A percentile compares a stretch with the other conserved stretches of the same genome.
Evolutionary conservation across 352 stramenopile genomes (phyloP).

Genomic region (Plasmopara viticola): DNA sequence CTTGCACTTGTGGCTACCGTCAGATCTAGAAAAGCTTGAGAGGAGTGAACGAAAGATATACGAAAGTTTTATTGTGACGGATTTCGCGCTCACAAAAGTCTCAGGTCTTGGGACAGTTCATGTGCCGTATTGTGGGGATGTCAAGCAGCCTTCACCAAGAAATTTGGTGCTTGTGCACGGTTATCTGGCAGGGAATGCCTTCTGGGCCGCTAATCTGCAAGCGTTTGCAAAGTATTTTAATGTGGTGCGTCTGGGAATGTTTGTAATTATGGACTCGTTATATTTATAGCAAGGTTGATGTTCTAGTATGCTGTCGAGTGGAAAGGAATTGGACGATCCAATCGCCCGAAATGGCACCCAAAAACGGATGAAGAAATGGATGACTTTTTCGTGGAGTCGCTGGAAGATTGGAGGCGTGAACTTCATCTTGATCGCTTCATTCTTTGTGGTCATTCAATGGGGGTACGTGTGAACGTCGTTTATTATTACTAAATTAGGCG

Average conservation of each 20-base stretch:
- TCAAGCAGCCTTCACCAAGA: conserved; percentile 37
- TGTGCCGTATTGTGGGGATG: conserved; percentile 65
- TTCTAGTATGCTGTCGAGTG: conserved; percentile 74
- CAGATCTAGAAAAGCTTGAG: conserved; percentile 41
- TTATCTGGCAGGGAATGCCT: conserved; percentile 70
- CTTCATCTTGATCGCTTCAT: conserved; percentile 68
- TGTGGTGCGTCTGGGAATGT: conserved; percentile 35
- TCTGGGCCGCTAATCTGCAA: conserved; percentile 76
- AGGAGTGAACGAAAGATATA: conserved; percentile 64
- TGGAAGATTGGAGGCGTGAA: conserved; percentile 67
- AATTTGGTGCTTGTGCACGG: conserved; percentile 73
- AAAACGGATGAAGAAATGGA: conserved; percentile 68
- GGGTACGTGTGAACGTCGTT: conserved; percentile 32
- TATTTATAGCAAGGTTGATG: conserved; percentile 2
- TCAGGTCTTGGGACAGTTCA: conserved; percentile 68
- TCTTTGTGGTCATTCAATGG: conserved; percentile 74
- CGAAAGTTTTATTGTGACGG: conserved; percentile 49
- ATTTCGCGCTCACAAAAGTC: conserved; percentile 48
- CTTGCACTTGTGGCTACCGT: conserved; percentile 49
- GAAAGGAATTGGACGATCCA: conserved; percentile 70
- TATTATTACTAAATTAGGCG: not conserved
- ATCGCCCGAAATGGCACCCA: conserved; percentile 49
- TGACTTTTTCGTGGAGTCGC: conserved; percentile 74
- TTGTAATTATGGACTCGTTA: not conserved
- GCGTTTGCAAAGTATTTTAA: conserved; percentile 71